Percentiles rank a stretch among this genome's conserved stretches.
Conservation (phyloP, 345 rosid genomes). For the Atalantia buxifolia region DNA sequence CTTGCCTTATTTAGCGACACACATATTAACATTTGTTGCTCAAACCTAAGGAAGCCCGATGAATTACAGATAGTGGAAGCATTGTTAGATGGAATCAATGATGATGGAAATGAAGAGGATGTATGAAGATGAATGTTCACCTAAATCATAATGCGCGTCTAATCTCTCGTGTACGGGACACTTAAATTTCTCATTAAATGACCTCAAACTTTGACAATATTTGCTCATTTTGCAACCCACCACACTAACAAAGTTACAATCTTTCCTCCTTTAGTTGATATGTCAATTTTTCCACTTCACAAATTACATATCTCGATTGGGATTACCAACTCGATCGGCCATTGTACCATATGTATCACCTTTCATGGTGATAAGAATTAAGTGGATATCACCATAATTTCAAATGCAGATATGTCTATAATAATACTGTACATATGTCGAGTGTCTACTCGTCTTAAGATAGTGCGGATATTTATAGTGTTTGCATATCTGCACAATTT, state of each 20-base stretch:
- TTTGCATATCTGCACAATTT: too few species aligned
- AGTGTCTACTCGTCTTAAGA: too few species aligned
- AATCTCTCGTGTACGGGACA: not conserved
- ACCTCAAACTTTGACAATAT: not conserved
- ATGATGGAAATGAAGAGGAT: not conserved
- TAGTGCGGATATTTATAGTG: too few species aligned
- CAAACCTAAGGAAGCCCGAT: not conserved
- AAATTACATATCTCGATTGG: too few species aligned
- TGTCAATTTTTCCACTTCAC: not conserved
- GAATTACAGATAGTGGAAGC: not conserved
- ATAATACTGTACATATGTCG: too few species aligned
- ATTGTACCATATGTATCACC: too few species aligned
- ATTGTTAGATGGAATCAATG: not conserved
- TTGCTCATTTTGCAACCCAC: not conserved
- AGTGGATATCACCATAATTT: too few species aligned
- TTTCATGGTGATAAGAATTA: too few species aligned
- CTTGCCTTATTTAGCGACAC: not conserved
- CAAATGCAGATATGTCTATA: too few species aligned
- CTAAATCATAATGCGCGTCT: conserved; percentile 5
- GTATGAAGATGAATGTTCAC: not conserved
- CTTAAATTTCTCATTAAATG: not conserved
- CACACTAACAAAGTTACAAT: not conserved
- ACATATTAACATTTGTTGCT: not conserved
- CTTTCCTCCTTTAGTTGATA: not conserved
- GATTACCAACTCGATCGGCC: too few species aligned